These are phyloP conservation scores for Naganishia cerealis DNA, from an alignment of 1,284 basidiomycete species.

Conservation along the genomic window DNA sequence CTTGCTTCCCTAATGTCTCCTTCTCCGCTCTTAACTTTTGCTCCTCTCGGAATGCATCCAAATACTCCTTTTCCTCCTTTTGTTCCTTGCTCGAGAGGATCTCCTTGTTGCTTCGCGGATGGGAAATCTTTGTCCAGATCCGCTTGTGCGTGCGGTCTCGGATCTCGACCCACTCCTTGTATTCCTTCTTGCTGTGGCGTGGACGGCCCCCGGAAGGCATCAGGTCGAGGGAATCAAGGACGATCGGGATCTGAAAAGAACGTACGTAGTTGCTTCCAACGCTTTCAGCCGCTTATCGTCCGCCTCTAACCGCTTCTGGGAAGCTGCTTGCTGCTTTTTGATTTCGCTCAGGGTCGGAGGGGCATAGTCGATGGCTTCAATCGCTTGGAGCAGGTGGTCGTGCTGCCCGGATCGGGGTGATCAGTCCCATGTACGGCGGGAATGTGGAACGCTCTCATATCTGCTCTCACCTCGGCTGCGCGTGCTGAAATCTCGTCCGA, in stretches of 20 bases:
- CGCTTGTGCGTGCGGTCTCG: slow-evolving; percentile 37
- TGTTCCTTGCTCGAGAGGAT: slow-evolving; percentile 34
- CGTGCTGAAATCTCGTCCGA: slow-evolving; percentile 24
- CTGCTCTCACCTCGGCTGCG: slow-evolving; percentile 14
- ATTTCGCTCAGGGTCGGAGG: slow-evolving; percentile 36
- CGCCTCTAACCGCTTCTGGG: slow-evolving; percentile 26
- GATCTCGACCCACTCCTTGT: slow-evolving; percentile 38
- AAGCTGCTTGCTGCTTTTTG: slow-evolving; percentile 27
- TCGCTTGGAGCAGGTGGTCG: slow-evolving; percentile 34
- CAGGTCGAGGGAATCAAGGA: background rate
- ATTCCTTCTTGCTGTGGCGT: slow-evolving; percentile 33
- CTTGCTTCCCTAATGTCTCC: slow-evolving; percentile 34
- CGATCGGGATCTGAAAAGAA: background rate
- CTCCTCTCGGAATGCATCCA: slow-evolving; percentile 37
- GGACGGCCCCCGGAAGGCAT: too few relatives aligned
- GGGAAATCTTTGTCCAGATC: slow-evolving; percentile 37
- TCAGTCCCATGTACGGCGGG: background rate
- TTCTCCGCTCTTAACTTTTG: slow-evolving; percentile 35
- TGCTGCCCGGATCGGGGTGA: slow-evolving; percentile 30
- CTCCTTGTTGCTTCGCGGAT: slow-evolving; percentile 32
- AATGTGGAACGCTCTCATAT: background rate
- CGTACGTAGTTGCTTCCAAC: slow-evolving; percentile 34
- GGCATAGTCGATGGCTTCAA: slow-evolving; percentile 38
- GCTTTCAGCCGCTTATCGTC: slow-evolving; percentile 32
- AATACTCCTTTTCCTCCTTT: slow-evolving; percentile 40